Evolutionary conservation across 1,139 yeast species (phyloP).

Genomic region (Saccharomyces hybrid): DNA sequence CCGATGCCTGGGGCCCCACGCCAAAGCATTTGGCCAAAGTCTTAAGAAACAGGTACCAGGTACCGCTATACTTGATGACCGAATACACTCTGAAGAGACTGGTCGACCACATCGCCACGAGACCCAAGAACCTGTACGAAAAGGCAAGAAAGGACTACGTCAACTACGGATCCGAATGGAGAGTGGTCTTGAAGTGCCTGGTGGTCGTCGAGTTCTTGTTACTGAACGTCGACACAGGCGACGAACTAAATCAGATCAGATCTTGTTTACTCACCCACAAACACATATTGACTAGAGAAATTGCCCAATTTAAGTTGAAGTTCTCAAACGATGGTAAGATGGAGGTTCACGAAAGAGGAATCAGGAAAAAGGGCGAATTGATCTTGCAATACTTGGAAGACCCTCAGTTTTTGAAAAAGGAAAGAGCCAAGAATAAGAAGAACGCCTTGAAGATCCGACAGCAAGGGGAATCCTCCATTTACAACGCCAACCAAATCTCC

Average conservation of each 20-base stretch:
- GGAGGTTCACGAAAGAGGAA: conserved; percentile 33
- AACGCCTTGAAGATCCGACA: conserved; percentile 26
- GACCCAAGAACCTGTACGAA: conserved; percentile 32
- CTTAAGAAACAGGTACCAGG: conserved; percentile 29
- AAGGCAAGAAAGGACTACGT: conserved; percentile 35
- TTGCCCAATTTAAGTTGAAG: conserved; percentile 24
- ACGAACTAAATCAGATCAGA: conserved; percentile 29
- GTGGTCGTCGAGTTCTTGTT: conserved; percentile 32
- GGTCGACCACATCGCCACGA: conserved; percentile 31
- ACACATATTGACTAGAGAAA: conserved; percentile 27
- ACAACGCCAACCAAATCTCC: conserved; percentile 16
- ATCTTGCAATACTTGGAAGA: conserved; percentile 28
- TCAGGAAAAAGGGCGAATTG: conserved; percentile 29
- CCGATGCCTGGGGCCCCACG: conserved; percentile 44
- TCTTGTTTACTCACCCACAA: conserved; percentile 29
- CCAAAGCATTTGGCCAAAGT: conserved; percentile 35
- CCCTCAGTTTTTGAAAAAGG: conserved; percentile 25
- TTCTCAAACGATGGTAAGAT: conserved; percentile 33
- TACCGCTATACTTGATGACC: conserved; percentile 30
- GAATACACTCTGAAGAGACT: conserved; percentile 30
- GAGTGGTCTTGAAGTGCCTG: conserved; percentile 34
- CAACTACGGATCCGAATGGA: conserved; percentile 35
- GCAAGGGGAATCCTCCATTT: conserved; percentile 16
- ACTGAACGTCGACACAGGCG: conserved; percentile 28
- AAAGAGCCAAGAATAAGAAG: conserved; percentile 25